Percentiles rank a stretch among this genome's conserved stretches.
Conservation (phyloP, 768 basidiomycete species). For the Sarcomyxa edulis region DNA sequence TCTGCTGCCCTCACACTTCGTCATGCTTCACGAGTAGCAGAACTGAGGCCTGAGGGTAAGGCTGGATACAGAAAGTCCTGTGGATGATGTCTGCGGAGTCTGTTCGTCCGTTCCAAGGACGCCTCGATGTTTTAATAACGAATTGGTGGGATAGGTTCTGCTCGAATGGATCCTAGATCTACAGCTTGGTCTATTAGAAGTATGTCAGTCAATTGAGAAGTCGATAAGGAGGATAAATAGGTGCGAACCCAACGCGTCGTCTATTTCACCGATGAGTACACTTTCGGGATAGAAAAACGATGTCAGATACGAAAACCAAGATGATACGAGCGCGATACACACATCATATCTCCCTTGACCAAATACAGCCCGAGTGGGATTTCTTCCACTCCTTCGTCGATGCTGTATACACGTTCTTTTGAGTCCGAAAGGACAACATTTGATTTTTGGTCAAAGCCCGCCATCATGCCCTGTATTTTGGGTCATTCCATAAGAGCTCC, state of each 20-base stretch:
- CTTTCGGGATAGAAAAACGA: conserved; percentile 28
- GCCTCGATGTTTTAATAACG: too few species aligned
- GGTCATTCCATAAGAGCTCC: neutral
- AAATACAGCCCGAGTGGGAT: conserved; percentile 92
- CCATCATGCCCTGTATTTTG: conserved; percentile 69
- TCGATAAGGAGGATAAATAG: too few species aligned
- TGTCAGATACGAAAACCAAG: conserved; percentile 3
- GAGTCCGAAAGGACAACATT: conserved; percentile 94
- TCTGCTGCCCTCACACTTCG: too few species aligned
- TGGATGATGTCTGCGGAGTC: too few species aligned
- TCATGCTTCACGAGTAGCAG: too few species aligned
- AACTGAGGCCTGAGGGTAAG: too few species aligned
- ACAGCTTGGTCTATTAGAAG: conserved; percentile 68
- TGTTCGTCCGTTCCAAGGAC: too few species aligned
- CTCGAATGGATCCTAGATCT: conserved; percentile 74
- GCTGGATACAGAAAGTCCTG: too few species aligned
- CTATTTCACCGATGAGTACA: conserved; percentile 80
- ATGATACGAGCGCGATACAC: conserved; percentile 27
- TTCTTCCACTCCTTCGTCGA: conserved; percentile 92
- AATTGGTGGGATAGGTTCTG: conserved; percentile 83
- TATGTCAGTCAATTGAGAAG: too few species aligned
- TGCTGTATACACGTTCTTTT: conserved; percentile 88
- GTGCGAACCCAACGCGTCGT: too few species aligned
- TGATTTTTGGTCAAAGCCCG: conserved; percentile 92
- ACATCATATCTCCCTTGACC: conserved; percentile 99